A percentile compares a stretch with the other conserved stretches of the same genome.
Evolutionary conservation across 1,284 basidiomycete genomes (phyloP).

Genomic region (Peniophora sp.): DNA sequence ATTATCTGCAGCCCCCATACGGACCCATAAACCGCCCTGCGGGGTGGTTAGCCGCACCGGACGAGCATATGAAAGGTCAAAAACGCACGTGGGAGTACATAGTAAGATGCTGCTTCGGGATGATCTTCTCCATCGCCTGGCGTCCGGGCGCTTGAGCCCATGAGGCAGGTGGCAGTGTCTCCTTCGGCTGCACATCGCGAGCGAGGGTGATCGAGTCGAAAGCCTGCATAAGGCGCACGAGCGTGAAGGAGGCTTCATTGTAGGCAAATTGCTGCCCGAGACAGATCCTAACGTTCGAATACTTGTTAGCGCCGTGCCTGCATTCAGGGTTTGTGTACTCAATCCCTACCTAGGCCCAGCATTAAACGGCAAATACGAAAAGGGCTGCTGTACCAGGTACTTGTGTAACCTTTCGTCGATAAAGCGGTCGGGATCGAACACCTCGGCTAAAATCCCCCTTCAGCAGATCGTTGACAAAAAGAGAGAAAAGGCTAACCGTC

Average conservation of each 20-base stretch:
- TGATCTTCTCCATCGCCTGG: conserved; percentile 31
- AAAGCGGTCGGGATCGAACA: conserved; percentile 57
- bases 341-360: conserved; percentile 39
- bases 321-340: too few species aligned
- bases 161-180: conserved; percentile 23
- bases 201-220: conserved; percentile 38
- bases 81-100: conserved; percentile 27
- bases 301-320: too few species aligned
- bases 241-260: conserved; percentile 34
- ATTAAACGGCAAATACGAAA: conserved; percentile 56
- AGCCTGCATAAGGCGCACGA: conserved; percentile 35
- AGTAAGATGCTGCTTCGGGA: conserved; percentile 29
- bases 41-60: background rate
- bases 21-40: conserved; percentile 21
- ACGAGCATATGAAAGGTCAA: background rate
- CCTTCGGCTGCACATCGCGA: conserved; percentile 28
- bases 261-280: conserved; percentile 27
- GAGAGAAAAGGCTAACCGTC: conserved; percentile 10
- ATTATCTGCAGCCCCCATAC: conserved; percentile 9
- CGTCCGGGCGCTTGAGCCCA: conserved; percentile 24
- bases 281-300: background rate
- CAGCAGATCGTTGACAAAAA: background rate
- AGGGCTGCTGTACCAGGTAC: conserved; percentile 47
- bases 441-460: conserved; percentile 23
- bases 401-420: conserved; percentile 42